Percentiles rank a stretch among this genome's conserved stretches.
These are phyloP conservation scores for Leishmania braziliensis DNA, from an alignment of 208 protist species.

Conservation along the genomic window DNA sequence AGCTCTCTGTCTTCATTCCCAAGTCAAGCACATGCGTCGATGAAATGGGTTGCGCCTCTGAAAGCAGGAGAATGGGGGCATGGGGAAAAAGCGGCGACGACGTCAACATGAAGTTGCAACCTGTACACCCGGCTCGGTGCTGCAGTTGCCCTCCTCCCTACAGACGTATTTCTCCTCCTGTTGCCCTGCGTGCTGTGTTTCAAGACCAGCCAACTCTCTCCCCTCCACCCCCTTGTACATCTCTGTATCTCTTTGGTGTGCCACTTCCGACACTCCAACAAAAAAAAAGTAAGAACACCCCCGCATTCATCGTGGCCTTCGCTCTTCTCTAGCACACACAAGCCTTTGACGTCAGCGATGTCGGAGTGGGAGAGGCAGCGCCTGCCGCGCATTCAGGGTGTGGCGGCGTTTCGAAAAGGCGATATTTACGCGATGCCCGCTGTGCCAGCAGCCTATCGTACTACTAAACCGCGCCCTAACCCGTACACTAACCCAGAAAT, in stretches of 20 bases:
- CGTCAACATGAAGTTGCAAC: no score
- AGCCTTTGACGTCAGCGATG: background rate
- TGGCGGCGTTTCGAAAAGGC: background rate
- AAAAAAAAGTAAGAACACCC: background rate
- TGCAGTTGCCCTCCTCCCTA: background rate
- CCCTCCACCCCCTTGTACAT: background rate
- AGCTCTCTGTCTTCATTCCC: background rate
- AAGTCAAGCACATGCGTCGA: background rate
- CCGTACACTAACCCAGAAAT: background rate
- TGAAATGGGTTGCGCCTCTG: background rate
- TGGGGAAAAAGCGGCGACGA: background rate
- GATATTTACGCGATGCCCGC: background rate
- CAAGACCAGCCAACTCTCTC: background rate
- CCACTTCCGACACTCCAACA: background rate
- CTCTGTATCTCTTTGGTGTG: background rate
- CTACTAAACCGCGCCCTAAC: background rate
- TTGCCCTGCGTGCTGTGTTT: background rate
- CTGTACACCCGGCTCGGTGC: background rate
- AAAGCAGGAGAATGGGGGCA: background rate
- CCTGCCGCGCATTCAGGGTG: slow-evolving; percentile 7
- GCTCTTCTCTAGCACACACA: background rate
- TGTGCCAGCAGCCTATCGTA: background rate
- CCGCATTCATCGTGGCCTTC: background rate
- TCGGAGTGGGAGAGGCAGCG: background rate
- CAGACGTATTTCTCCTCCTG: background rate